Conservation (phyloP, 352 stramenopile genomes). For the Phytophthora parvispora region DNA sequence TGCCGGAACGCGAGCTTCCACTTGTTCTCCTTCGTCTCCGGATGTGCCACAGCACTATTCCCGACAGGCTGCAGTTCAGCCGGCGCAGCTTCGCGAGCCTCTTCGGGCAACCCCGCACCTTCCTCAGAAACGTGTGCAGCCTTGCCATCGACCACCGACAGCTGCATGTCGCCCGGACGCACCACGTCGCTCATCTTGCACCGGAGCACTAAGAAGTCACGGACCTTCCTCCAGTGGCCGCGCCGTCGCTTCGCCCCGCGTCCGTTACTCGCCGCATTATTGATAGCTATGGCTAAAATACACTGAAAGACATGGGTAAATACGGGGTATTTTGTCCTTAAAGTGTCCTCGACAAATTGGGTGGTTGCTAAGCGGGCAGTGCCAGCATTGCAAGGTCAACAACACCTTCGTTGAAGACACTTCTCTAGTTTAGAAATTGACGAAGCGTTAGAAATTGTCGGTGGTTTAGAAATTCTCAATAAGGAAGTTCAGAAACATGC, state of each 20-base stretch:
- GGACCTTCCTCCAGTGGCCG: conserved; percentile 4
- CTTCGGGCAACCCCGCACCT: conserved; percentile 1
- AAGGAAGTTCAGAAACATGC: conserved; percentile 1
- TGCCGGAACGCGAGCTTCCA: conserved; percentile 86
- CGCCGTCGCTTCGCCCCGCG: conserved; percentile 16
- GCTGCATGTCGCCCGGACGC: conserved; percentile 16
- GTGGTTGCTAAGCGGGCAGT: too few species aligned
- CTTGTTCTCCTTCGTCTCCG: conserved; percentile 54
- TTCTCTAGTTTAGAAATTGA: background rate
- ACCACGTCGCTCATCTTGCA: conserved; percentile 31
- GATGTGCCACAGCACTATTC: background rate
- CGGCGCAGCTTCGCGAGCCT: conserved; percentile 25
- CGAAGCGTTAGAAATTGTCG: too few species aligned
- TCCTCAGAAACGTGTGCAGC: background rate
- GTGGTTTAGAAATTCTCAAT: background rate
- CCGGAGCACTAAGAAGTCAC: conserved; percentile 21
- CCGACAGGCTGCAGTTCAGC: background rate
- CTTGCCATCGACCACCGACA: conserved; percentile 22
- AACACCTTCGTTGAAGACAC: background rate
- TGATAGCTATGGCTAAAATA: background rate
- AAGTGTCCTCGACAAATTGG: too few species aligned
- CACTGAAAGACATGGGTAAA: too few species aligned
- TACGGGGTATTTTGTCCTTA: too few species aligned
- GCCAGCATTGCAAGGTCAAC: too few species aligned
- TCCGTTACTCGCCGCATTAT: conserved; percentile 20